These are phyloP conservation scores for Podaxis carcinomalis DNA, from an alignment of 768 basidiomycete species.

Conservation along the genomic window DNA sequence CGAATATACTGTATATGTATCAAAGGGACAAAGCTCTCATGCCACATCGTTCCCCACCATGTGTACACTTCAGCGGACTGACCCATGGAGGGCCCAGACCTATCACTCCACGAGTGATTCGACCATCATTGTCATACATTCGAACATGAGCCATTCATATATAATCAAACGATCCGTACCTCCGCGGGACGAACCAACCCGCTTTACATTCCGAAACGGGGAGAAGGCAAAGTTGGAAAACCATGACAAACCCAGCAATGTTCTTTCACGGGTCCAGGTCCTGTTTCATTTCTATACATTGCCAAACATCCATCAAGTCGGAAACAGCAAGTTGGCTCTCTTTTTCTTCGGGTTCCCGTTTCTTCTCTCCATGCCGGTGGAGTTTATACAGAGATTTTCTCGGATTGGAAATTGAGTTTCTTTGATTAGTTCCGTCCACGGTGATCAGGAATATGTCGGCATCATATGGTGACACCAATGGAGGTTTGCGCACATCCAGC, in stretches of 20 bases:
- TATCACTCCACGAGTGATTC: not conserved
- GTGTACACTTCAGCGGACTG: not conserved
- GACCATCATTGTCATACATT: not conserved
- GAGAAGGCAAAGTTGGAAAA: not conserved
- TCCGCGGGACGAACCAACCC: not conserved
- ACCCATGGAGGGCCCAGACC: not conserved
- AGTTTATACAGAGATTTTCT: not conserved
- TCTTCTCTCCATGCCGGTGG: not conserved
- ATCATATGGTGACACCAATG: not conserved
- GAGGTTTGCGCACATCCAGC: not conserved
- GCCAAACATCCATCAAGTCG: not conserved
- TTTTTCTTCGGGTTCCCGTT: not conserved
- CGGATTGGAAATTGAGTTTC: not conserved
- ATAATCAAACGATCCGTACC: not conserved
- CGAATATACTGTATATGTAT: not conserved
- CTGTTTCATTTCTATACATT: not conserved
- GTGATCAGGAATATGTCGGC: not conserved
- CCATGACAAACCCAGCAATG: not conserved
- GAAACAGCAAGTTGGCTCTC: not conserved
- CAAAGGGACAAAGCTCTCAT: not conserved
- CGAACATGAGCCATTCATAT: conserved; percentile 5
- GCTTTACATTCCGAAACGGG: not conserved
- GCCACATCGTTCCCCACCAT: not conserved
- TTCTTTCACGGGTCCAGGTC: not conserved
- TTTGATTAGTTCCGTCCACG: not conserved